These are phyloP conservation scores for Talaromyces rugulosus DNA, from an alignment of 2,329 filamentous ascomycete genomes.

Conservation along the genomic window DNA sequence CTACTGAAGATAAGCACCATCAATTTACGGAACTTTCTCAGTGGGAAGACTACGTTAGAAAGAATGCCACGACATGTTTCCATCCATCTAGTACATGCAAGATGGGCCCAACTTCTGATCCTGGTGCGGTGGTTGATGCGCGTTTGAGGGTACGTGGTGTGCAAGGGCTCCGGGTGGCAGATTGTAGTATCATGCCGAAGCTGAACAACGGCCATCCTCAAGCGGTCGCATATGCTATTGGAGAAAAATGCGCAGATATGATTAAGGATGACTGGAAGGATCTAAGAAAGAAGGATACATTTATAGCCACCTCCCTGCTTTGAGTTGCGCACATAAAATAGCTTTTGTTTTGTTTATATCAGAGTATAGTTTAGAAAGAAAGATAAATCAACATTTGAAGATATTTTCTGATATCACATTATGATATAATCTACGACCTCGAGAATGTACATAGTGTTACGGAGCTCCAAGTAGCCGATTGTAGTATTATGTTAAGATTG, in stretches of 20 bases:
- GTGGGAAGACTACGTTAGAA: slow-evolving; percentile 55
- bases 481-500: slow-evolving; percentile 50
- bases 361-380: too few relatives aligned
- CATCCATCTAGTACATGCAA: slow-evolving; percentile 56
- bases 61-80: slow-evolving; percentile 61
- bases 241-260: slow-evolving; percentile 51
- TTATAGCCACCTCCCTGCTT: background rate
- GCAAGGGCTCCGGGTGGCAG: slow-evolving; percentile 50
- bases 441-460: slow-evolving; percentile 46
- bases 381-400: too few relatives aligned
- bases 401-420: too few relatives aligned
- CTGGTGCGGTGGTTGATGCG: slow-evolving; percentile 50
- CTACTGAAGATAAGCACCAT: slow-evolving; percentile 50
- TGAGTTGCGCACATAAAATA: background rate
- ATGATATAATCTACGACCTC: too few relatives aligned
- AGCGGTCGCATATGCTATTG: slow-evolving; percentile 57
- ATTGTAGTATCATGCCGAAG: slow-evolving; percentile 51
- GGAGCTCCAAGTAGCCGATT: slow-evolving; percentile 52
- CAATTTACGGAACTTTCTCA: slow-evolving; percentile 51
- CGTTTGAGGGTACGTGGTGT: slow-evolving; percentile 52
- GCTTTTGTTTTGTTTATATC: background rate
- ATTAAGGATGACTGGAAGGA: slow-evolving; percentile 39
- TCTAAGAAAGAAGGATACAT: slow-evolving; percentile 29
- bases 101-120: slow-evolving; percentile 49
- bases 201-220: slow-evolving; percentile 52